These are phyloP conservation scores for Diaporthe ilicicola DNA, from an alignment of 2,329 filamentous ascomycete species.

Conservation along the genomic window DNA sequence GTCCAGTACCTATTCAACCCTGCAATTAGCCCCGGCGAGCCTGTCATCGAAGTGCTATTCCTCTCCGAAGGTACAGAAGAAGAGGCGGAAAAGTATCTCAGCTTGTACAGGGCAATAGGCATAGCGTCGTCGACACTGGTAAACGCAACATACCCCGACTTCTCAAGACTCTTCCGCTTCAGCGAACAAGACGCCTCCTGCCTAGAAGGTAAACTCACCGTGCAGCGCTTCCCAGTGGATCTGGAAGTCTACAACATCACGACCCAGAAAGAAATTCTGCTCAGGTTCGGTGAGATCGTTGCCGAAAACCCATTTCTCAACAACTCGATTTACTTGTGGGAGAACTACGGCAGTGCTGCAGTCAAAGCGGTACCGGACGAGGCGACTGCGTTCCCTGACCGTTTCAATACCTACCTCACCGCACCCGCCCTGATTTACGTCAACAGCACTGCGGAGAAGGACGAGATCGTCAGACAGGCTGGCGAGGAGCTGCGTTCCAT, in stretches of 20 bases:
- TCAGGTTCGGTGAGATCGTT: neutral
- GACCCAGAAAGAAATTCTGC: conserved; percentile 39
- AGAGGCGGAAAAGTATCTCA: conserved; percentile 29
- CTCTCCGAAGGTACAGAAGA: neutral
- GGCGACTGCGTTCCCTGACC: neutral
- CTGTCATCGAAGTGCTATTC: neutral
- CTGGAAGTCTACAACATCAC: conserved; percentile 42
- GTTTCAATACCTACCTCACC: conserved; percentile 43
- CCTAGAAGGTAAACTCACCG: conserved; percentile 37
- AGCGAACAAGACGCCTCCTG: conserved; percentile 41
- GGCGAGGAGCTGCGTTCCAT: neutral
- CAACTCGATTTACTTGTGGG: conserved; percentile 46
- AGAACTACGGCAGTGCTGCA: conserved; percentile 28
- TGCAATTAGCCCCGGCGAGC: neutral
- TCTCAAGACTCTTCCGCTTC: conserved; percentile 32
- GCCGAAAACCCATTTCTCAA: neutral
- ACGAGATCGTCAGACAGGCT: conserved; percentile 6
- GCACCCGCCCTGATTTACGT: conserved; percentile 45
- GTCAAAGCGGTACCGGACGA: neutral
- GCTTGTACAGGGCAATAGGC: neutral
- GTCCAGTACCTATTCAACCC: conserved; percentile 36
- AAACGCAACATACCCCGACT: conserved; percentile 19
- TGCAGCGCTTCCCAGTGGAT: conserved; percentile 14
- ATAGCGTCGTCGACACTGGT: neutral
- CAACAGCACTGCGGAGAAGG: conserved; percentile 44